Conservation (phyloP, 164 flowering plant genomes). For the Cinnamomum chago region DNA sequence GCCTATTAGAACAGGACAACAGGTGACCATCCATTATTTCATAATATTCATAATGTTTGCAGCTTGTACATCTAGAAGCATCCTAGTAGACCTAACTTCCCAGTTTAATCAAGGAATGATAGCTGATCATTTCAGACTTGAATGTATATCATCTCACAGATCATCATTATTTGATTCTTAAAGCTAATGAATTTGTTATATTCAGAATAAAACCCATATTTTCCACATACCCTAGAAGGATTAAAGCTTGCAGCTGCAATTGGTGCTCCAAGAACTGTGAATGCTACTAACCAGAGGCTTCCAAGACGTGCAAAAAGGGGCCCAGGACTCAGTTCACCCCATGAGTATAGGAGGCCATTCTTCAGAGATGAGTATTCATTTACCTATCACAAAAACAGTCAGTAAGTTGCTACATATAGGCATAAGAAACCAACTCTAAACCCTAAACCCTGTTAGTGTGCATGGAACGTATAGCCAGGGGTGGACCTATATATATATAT, state of each 20-base stretch:
- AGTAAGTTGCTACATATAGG: not conserved
- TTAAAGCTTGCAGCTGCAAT: slow-evolving; percentile 94
- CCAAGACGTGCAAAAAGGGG: slow-evolving; percentile 76
- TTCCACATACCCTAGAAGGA: slow-evolving; percentile 67
- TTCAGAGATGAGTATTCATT: slow-evolving; percentile 89
- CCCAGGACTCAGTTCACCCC: slow-evolving; percentile 84
- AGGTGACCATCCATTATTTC: not conserved
- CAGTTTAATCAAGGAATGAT: no score
- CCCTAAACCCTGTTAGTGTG: not conserved
- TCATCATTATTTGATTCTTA: not conserved
- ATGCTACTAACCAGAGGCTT: slow-evolving; percentile 74
- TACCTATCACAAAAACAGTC: slow-evolving; percentile 42
- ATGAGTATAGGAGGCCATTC: slow-evolving; percentile 74
- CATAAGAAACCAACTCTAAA: not conserved
- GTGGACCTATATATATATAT: not conserved
- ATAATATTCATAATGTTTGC: not conserved
- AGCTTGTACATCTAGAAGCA: no score
- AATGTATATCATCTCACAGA: not conserved
- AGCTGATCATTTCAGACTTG: no score
- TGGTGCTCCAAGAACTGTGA: slow-evolving; percentile 81
- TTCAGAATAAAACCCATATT: not conserved
- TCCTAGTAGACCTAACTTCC: no score
- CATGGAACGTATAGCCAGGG: not conserved
- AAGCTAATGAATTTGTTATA: not conserved
- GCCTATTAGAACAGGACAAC: not conserved